These are phyloP conservation scores for Ocimum tenuiflorum DNA, from an alignment of 257 asterid genomes.

Conservation along the genomic window DNA sequence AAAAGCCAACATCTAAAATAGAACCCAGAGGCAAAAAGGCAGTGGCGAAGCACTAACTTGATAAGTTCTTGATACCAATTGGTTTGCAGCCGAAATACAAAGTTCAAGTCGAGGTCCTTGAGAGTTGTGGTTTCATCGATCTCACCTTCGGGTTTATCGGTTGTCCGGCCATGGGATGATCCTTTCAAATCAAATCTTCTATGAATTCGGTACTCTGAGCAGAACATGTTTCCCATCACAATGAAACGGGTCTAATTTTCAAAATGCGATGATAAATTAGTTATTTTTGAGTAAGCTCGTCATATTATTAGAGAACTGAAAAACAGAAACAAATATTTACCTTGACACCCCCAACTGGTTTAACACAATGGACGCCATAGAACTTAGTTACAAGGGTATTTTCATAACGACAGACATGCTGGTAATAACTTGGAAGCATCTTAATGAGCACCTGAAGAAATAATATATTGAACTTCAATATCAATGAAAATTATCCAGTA, in stretches of 20 bases:
- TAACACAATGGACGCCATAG: constrained; percentile 68
- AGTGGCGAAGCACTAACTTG: constrained; percentile 43
- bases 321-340: constrained; percentile 20
- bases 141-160: constrained; percentile 65
- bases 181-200: constrained; percentile 91
- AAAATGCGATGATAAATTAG: constrained; percentile 17
- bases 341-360: constrained; percentile 60
- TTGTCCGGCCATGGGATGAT: constrained; percentile 88
- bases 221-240: constrained; percentile 94
- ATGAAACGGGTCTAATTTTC: constrained; percentile 67
- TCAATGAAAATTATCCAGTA: neutral
- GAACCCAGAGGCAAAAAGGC: neutral
- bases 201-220: constrained; percentile 90
- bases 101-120: constrained; percentile 82
- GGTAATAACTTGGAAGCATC: constrained; percentile 61
- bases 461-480: constrained; percentile 10
- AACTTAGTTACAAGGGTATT: constrained; percentile 62
- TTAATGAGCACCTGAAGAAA: constrained; percentile 55
- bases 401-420: constrained; percentile 50
- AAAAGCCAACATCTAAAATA: neutral
- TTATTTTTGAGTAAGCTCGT: neutral
- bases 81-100: constrained; percentile 59
- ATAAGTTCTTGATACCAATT: constrained; percentile 79
- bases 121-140: constrained; percentile 91
- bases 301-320: neutral